These are phyloP conservation scores for Solanum arcanum DNA, from an alignment of 257 asterid species.

Conservation along the genomic window DNA sequence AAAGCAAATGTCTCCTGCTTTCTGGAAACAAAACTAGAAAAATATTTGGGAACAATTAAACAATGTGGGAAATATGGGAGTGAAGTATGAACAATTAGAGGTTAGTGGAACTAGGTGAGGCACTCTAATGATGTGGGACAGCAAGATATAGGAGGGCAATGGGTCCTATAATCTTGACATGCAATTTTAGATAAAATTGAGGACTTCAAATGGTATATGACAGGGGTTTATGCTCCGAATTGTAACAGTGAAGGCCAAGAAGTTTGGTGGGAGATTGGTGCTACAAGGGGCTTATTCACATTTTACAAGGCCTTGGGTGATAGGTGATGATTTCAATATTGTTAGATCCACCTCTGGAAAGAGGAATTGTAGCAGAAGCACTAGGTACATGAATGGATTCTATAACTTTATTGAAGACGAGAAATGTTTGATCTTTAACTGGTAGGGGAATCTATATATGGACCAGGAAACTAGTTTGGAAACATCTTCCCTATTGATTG, in stretches of 20 bases:
- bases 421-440: neutral
- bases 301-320: neutral
- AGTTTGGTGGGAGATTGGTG: neutral
- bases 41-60: neutral
- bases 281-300: neutral
- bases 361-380: neutral
- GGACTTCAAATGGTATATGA: neutral
- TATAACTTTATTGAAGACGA: neutral
- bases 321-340: neutral
- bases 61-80: neutral
- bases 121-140: neutral
- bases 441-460: neutral
- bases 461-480: neutral
- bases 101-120: neutral
- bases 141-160: neutral
- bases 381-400: neutral
- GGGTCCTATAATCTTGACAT: neutral
- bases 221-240: neutral
- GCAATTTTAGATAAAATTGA: neutral
- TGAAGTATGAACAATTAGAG: neutral
- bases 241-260: neutral
- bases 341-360: neutral
- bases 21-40: neutral
- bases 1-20: neutral
- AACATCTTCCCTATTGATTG: neutral